phyloP scores from a whole-genome alignment of 371 early-diverging fungal species.

The Rhizomucor miehei region DNA sequence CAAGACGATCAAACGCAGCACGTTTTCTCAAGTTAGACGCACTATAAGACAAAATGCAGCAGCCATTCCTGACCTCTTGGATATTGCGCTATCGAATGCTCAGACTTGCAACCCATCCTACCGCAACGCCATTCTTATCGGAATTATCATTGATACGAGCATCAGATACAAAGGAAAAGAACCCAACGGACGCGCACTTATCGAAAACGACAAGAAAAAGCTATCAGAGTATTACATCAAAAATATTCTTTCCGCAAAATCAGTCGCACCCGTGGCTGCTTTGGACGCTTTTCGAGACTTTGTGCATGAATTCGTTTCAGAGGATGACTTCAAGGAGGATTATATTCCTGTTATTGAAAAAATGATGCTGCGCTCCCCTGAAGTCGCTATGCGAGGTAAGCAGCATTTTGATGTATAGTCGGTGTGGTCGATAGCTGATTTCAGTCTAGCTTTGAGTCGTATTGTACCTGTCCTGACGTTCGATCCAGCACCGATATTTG shows the following conservation, averaged over 20 bases:
- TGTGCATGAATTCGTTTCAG: slow-evolving; percentile 47
- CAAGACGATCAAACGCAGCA: slow-evolving; percentile 49
- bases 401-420: no score
- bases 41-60: slow-evolving; percentile 51
- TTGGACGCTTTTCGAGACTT: slow-evolving; percentile 61
- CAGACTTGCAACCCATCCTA: slow-evolving; percentile 45
- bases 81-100: slow-evolving; percentile 39
- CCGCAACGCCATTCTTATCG: slow-evolving; percentile 57
- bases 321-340: slow-evolving; percentile 49
- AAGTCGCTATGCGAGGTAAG: slow-evolving; percentile 69
- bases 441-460: slow-evolving; percentile 43
- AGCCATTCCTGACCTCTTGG: slow-evolving; percentile 47
- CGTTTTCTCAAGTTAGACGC: slow-evolving; percentile 56
- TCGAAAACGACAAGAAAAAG: slow-evolving; percentile 37
- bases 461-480: slow-evolving; percentile 53
- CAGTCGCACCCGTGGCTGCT: slow-evolving; percentile 46
- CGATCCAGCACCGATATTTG: slow-evolving; percentile 62
- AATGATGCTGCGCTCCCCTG: slow-evolving; percentile 86
- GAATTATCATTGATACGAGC: slow-evolving; percentile 56
- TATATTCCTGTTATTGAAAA: slow-evolving; percentile 64
- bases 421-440: background rate
- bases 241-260: slow-evolving; percentile 57
- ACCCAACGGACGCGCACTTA: slow-evolving; percentile 26
- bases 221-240: slow-evolving; percentile 64
- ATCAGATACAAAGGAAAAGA: slow-evolving; percentile 44